phyloP scores from a whole-genome alignment of 2,329 filamentous ascomycete genomes.

The Mollisiaceae sp. region DNA sequence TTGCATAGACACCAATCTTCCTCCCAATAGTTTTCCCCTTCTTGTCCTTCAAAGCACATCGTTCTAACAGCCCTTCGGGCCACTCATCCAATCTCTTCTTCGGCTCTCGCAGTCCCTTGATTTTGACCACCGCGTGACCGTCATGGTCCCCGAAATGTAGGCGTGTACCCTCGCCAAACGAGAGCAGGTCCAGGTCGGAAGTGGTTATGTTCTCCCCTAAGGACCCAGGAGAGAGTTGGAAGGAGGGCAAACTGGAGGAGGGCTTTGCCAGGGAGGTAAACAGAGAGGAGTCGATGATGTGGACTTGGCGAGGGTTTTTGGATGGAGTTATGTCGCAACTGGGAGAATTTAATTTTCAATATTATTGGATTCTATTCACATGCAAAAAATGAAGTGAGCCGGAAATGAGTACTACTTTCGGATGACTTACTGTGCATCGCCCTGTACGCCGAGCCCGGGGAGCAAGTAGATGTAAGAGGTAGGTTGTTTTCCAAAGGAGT shows the following conservation, averaged over 20 bases:
- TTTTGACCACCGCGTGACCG: conserved; percentile 25
- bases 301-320: conserved; percentile 26
- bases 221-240: conserved; percentile 24
- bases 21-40: conserved; percentile 38
- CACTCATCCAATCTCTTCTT: conserved; percentile 29
- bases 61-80: conserved; percentile 27
- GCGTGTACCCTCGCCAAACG: conserved; percentile 23
- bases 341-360: neutral
- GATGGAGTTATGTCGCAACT: conserved; percentile 12
- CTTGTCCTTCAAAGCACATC: conserved; percentile 26
- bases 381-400: neutral
- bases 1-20: conserved; percentile 41
- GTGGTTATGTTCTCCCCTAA: conserved; percentile 39
- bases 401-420: neutral
- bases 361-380: neutral
- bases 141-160: conserved; percentile 30
- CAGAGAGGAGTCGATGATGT: conserved; percentile 26
- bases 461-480: conserved; percentile 24
- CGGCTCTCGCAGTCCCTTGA: conserved; percentile 33
- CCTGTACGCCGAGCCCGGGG: conserved; percentile 22
- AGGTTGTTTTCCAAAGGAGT: conserved; percentile 26
- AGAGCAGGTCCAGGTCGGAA: conserved; percentile 25
- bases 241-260: conserved; percentile 6
- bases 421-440: conserved; percentile 19
- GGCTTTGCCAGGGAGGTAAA: conserved; percentile 21